These are phyloP conservation scores for Aureobasidium melanogenum DNA, from an alignment of 2,329 filamentous ascomycete genomes.

Conservation along the genomic window DNA sequence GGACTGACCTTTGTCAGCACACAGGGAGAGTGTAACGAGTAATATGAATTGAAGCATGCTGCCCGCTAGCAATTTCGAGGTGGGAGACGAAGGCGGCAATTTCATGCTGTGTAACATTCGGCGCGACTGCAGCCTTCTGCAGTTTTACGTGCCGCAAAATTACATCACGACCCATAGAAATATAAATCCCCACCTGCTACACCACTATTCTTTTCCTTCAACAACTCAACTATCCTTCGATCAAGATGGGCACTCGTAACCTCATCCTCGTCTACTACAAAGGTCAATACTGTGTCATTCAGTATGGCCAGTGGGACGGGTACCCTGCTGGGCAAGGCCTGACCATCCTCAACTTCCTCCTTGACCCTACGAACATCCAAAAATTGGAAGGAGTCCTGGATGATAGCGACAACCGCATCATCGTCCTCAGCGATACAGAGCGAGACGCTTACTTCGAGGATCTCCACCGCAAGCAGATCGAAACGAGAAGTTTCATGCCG, in stretches of 20 bases:
- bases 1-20: too few species aligned
- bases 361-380: conserved; percentile 17
- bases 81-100: not conserved
- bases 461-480: not conserved
- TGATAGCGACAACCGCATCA: conserved; percentile 7
- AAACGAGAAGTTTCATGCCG: too few species aligned
- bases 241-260: conserved; percentile 16
- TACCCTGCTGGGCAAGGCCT: conserved; percentile 21
- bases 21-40: too few species aligned
- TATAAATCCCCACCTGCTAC: not conserved
- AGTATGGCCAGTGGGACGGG: conserved; percentile 24
- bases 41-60: too few species aligned
- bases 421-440: not conserved
- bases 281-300: conserved; percentile 18
- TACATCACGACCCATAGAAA: not conserved
- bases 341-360: conserved; percentile 19
- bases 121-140: not conserved
- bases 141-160: not conserved
- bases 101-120: not conserved
- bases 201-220: too few species aligned
- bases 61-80: too few species aligned
- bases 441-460: not conserved
- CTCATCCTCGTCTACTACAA: conserved; percentile 19
- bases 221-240: not conserved
- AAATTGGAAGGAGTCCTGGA: conserved; percentile 18